A percentile compares a stretch with the other conserved stretches of the same genome.
Evolutionary conservation across 352 stramenopile genomes (phyloP).

Genomic region (Phytophthora constricta): DNA sequence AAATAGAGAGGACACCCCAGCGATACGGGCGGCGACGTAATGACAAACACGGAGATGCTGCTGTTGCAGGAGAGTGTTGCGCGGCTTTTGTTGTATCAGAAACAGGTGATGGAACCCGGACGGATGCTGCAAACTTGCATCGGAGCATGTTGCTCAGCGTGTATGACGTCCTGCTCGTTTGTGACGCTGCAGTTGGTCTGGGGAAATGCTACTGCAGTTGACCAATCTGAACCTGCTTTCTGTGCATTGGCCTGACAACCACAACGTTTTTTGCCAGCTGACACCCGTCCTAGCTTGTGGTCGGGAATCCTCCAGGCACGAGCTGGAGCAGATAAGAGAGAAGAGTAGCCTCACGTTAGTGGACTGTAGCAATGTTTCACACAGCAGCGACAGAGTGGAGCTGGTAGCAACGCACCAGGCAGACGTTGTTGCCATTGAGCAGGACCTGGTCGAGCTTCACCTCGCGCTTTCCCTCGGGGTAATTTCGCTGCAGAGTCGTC

Average conservation of each 20-base stretch:
- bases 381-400: not conserved
- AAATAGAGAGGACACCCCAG: constrained; percentile 34
- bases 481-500: constrained; percentile 68
- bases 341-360: constrained; percentile 11
- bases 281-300: constrained; percentile 27
- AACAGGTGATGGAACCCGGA: not conserved
- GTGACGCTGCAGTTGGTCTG: not conserved
- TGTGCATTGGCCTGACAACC: constrained; percentile 6
- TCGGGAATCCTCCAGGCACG: constrained; percentile 79
- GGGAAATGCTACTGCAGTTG: not conserved
- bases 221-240: constrained; percentile 2
- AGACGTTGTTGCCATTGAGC: constrained; percentile 99
- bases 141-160: not conserved
- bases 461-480: constrained; percentile 87
- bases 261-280: constrained; percentile 7
- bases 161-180: not conserved
- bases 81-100: not conserved
- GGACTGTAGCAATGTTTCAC: not conserved
- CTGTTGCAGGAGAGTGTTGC: constrained; percentile 1
- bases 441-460: constrained; percentile 95
- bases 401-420: constrained; percentile 65
- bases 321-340: constrained; percentile 48
- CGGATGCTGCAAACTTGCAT: not conserved
- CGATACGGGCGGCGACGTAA: constrained; percentile 3
- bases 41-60: constrained; percentile 9